Percentiles rank a stretch among this genome's conserved stretches.
Evolutionary conservation across 1,284 basidiomycete species (phyloP).

Genomic region (Porodaedalea pini): DNA sequence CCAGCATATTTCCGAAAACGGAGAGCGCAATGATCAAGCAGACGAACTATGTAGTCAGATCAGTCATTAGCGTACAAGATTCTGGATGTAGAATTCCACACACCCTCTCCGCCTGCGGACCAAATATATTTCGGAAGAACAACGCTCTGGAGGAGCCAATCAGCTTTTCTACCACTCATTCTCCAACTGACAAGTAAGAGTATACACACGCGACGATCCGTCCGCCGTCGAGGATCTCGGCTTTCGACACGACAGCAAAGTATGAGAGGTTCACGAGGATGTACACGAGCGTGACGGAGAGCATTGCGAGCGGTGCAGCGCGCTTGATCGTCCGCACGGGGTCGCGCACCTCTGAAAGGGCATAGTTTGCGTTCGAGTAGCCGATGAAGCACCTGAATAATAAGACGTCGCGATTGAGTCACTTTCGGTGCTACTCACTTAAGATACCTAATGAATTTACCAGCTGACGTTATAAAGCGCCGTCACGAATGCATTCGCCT

Average conservation of each 20-base stretch:
- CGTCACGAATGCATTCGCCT: constrained; percentile 55
- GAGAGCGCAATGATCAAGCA: constrained; percentile 62
- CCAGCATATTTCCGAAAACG: constrained; percentile 57
- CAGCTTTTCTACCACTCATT: background rate
- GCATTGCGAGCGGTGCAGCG: constrained; percentile 62
- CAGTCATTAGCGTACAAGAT: background rate
- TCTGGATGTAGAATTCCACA: background rate
- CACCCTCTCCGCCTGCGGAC: constrained; percentile 53
- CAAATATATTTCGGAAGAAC: constrained; percentile 68
- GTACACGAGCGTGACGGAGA: constrained; percentile 53
- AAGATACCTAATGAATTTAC: constrained; percentile 32
- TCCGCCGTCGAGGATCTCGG: constrained; percentile 58
- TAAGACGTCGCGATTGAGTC: too few relatives aligned
- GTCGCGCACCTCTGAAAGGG: constrained; percentile 62
- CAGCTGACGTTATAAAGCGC: constrained; percentile 68
- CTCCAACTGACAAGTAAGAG: background rate
- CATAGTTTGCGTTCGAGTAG: constrained; percentile 70
- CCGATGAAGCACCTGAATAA: constrained; percentile 60
- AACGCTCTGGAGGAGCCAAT: constrained; percentile 41
- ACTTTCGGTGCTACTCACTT: background rate
- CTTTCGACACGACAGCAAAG: constrained; percentile 63
- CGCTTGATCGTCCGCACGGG: constrained; percentile 64
- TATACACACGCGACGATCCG: constrained; percentile 57
- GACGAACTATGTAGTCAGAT: constrained; percentile 40
- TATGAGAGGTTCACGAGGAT: constrained; percentile 65